Base-by-base conservation (phyloP, 2,329 filamentous ascomycete genomes). In the Calonectria pteridis region DNA sequence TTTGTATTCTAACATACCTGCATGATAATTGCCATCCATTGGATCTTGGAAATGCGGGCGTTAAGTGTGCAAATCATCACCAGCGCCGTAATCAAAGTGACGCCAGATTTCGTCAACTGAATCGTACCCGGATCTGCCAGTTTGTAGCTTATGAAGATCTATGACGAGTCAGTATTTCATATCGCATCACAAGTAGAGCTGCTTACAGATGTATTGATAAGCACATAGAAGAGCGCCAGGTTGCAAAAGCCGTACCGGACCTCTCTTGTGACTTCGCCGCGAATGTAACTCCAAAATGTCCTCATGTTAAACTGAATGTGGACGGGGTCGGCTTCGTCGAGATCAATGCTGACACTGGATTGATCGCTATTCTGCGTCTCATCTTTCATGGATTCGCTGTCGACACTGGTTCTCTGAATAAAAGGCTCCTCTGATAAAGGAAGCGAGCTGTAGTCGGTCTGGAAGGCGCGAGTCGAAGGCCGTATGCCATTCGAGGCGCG, bases 61-160 rank as follows among this genome's bases (percentile, higher is more conserved):
- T 62, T 35, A 4, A 62, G 55, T 7, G 55, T 62, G 23, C n/a
- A 33, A 40, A 62, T 62, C 55, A 62, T 62, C 20, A 62, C 55
- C 31, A 62, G 20, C 7, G 55, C 55, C 1, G 55, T 62, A n/a
- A 62, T 62, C 23, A 62, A 40, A 16, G 55, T 62, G 13, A 62
- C 55, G n/a, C 55, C 55, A 40, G 55, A 37, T 23, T 62, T 62
- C 4, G 55, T 62, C 35, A 62, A 20, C 23, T 62, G 55, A 40
- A 62, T 62, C 6, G 55, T 62, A 20, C 55, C 55, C 23, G 55
- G 55, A 33, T 62, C 55, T 6, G 55, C 55, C n/a, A 62, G 16
- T 9, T 62, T 62, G 55, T 62, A 62, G 55, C 55, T 62, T 20
- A 62, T 23, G 16, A 62, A 62, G 9, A 62, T 40, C 55, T 62